Conservation (phyloP, 2,329 filamentous ascomycete genomes). For the Shiraia bambusicola region DNA sequence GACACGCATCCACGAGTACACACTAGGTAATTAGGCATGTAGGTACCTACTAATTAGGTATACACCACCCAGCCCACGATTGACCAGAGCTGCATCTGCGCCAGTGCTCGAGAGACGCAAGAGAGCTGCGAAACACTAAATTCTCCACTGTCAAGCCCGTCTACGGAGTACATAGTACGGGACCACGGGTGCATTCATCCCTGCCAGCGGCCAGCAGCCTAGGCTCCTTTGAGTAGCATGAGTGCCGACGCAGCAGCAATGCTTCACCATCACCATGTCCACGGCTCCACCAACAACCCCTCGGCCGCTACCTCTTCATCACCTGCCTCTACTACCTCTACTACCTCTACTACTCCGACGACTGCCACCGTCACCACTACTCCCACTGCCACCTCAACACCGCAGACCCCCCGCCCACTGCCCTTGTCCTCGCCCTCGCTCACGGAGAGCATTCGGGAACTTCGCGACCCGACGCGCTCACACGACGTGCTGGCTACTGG, state of each 20-base stretch:
- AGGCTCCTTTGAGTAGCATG: slow-evolving; percentile 36
- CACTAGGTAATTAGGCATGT: no score
- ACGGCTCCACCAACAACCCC: no score
- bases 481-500: slow-evolving; percentile 18
- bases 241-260: slow-evolving; percentile 32
- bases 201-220: slow-evolving; percentile 15
- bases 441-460: slow-evolving; percentile 33
- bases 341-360: slow-evolving; percentile 7
- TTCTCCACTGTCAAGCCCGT: not conserved
- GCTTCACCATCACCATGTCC: slow-evolving; percentile 21
- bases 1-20: no score
- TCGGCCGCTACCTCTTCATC: not conserved
- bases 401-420: slow-evolving; percentile 3
- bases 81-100: no score
- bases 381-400: not conserved
- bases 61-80: no score
- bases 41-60: no score
- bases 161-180: not conserved
- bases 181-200: slow-evolving; percentile 15
- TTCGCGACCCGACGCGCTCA: slow-evolving; percentile 34
- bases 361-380: slow-evolving; percentile 5
- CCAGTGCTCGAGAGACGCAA: no score
- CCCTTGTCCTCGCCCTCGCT: slow-evolving; percentile 24
- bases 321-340: slow-evolving; percentile 12
- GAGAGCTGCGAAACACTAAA: no score